These are phyloP conservation scores for Alternaria alternata DNA, from an alignment of 2,329 filamentous ascomycete genomes.

Conservation along the genomic window DNA sequence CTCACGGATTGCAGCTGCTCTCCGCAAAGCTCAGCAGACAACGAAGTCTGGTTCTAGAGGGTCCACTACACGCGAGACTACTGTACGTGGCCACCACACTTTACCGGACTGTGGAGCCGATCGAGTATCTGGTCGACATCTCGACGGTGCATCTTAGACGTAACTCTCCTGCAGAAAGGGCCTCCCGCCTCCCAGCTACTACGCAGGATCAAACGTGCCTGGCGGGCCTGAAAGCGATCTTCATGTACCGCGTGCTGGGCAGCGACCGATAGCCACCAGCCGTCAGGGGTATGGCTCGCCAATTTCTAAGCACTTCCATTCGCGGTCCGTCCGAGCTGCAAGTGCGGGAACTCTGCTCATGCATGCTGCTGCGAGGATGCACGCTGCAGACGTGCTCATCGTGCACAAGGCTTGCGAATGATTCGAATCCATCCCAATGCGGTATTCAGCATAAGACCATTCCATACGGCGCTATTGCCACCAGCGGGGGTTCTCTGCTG, in stretches of 20 bases:
- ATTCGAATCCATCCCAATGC: conserved; percentile 37
- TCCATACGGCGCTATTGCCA: conserved; percentile 34
- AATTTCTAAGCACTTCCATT: conserved; percentile 26
- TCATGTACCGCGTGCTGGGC: conserved; percentile 18
- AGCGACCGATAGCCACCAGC: conserved; percentile 11
- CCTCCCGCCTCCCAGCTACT: neutral
- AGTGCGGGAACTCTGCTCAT: conserved; percentile 38
- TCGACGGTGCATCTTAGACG: conserved; percentile 1
- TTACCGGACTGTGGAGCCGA: conserved; percentile 19
- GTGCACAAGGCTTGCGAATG: conserved; percentile 40
- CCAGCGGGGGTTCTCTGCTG: conserved; percentile 24
- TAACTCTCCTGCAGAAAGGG: conserved; percentile 1
- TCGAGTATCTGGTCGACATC: conserved; percentile 6
- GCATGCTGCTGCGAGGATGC: conserved; percentile 37
- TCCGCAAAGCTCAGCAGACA: conserved; percentile 15
- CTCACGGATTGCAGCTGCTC: conserved; percentile 15
- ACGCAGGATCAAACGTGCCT: conserved; percentile 15
- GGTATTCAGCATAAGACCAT: conserved; percentile 29
- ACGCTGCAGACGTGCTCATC: conserved; percentile 34
- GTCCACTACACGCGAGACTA: conserved; percentile 8
- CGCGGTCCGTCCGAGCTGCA: conserved; percentile 28
- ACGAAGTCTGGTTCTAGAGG: conserved; percentile 13
- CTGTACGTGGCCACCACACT: conserved; percentile 6
- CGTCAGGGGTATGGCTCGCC: conserved; percentile 26
- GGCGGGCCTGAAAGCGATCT: conserved; percentile 19